A percentile compares a stretch with the other conserved stretches of the same genome.
Evolutionary conservation across 2,329 filamentous ascomycete species (phyloP).

Genomic region (Fusarium bulbicola): DNA sequence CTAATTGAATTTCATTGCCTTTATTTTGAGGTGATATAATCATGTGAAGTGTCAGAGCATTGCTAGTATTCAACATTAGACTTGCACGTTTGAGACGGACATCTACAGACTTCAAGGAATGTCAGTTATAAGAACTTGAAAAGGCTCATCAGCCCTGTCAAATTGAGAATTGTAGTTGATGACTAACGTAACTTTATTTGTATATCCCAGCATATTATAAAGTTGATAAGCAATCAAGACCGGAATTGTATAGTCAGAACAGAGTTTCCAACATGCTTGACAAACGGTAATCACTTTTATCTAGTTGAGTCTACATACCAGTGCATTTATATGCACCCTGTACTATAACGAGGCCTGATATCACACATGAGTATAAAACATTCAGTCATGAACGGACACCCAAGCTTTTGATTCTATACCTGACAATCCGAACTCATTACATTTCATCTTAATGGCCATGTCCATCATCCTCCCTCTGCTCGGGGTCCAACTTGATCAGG

Average conservation of each 20-base stretch:
- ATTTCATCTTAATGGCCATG: conserved; percentile 73
- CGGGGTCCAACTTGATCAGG: conserved; percentile 96
- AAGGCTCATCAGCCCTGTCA: neutral
- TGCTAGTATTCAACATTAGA: neutral
- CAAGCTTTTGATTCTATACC: conserved; percentile 43
- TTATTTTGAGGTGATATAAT: neutral
- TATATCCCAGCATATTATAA: neutral
- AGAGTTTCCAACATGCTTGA: neutral
- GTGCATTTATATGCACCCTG: neutral
- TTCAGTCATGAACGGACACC: conserved; percentile 36
- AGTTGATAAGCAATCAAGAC: too few species aligned
- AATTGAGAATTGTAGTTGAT: neutral
- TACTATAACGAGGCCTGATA: neutral
- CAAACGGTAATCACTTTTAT: neutral
- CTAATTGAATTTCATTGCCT: conserved; percentile 39
- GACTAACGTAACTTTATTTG: neutral
- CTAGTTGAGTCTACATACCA: neutral
- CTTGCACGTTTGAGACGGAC: neutral
- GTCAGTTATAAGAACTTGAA: neutral
- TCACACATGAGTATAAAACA: conserved; percentile 13
- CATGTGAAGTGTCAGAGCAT: neutral
- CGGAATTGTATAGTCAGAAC: neutral
- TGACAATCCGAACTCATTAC: conserved; percentile 40
- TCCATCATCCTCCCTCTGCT: conserved; percentile 78
- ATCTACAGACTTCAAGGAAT: neutral